Conservation (phyloP, 116 monocot genomes). For the Zostera marina region DNA sequence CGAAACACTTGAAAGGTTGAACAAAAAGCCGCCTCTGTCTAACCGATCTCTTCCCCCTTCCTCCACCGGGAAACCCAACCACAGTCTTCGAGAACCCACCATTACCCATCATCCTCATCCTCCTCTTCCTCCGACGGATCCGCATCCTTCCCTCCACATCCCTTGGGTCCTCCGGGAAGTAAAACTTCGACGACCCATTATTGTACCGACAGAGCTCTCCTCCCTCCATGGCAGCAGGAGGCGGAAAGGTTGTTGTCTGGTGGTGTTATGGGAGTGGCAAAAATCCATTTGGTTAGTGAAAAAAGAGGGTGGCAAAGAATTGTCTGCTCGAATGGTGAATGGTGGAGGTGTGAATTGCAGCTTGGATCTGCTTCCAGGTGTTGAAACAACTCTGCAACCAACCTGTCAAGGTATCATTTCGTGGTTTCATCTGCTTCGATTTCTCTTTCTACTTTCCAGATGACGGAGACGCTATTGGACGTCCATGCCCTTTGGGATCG, state of each 20-base stretch:
- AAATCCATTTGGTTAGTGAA: slow-evolving; percentile 1
- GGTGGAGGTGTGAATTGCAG: slow-evolving; percentile 13
- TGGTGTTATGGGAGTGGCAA: neutral
- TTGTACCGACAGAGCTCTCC: no score
- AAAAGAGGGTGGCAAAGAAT: neutral
- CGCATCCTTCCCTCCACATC: no score
- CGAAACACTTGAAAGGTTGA: slow-evolving; percentile 1
- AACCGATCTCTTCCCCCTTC: slow-evolving; percentile 16
- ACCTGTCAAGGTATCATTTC: slow-evolving; percentile 2
- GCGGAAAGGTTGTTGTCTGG: neutral
- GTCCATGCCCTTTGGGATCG: no score
- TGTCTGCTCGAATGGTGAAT: neutral
- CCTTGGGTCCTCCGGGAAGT: neutral
- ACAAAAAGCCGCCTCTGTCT: slow-evolving; percentile 12
- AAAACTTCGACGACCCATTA: no score
- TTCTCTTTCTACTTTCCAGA: neutral
- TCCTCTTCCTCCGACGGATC: neutral
- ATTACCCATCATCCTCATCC: slow-evolving; percentile 1
- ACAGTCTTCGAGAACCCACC: slow-evolving; percentile 2
- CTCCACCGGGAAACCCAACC: slow-evolving; percentile 6
- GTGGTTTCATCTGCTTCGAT: neutral
- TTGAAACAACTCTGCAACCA: slow-evolving; percentile 26
- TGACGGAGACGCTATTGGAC: no score
- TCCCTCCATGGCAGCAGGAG: slow-evolving; percentile 1
- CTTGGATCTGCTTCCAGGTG: slow-evolving; percentile 28